Conservation (phyloP, 352 stramenopile species). For the Phytophthora chlamydospora region DNA sequence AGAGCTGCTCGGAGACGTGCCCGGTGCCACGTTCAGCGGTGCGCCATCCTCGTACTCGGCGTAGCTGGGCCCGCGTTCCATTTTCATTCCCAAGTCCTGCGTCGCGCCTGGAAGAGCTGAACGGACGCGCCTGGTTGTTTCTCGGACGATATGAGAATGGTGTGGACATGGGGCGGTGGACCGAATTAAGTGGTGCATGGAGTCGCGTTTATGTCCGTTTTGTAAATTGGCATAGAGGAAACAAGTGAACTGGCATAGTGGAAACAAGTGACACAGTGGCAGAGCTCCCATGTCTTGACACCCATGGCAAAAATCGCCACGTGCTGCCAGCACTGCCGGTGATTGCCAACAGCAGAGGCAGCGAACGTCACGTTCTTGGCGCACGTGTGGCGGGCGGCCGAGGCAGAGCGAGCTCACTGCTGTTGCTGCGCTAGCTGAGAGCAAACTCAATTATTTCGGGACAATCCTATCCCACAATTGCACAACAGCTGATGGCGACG, state of each 20-base stretch:
- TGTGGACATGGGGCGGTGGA: constrained; percentile 1
- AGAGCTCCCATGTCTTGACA: too few relatives aligned
- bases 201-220: constrained; percentile 14
- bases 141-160: constrained; percentile 27
- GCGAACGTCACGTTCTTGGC: too few relatives aligned
- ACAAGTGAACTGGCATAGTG: constrained; percentile 6
- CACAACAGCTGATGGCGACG: constrained; percentile 18
- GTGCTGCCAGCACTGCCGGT: too few relatives aligned
- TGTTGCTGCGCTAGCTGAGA: constrained; percentile 2
- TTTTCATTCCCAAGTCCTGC: constrained; percentile 32
- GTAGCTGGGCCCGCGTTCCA: constrained; percentile 57
- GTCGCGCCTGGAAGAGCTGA: not conserved
- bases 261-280: not conserved
- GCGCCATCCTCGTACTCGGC: constrained; percentile 51
- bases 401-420: too few relatives aligned
- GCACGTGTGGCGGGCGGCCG: too few relatives aligned
- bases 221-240: constrained; percentile 3
- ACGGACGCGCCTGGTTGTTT: not conserved
- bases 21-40: constrained; percentile 11
- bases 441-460: constrained; percentile 14
- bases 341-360: too few relatives aligned
- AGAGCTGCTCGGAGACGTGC: constrained; percentile 25
- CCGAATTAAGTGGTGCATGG: constrained; percentile 8
- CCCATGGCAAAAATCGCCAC: not conserved
- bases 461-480: constrained; percentile 25